These are phyloP conservation scores for Leccinum pseudoinsigne DNA, from an alignment of 1,284 basidiomycete species.

Conservation along the genomic window DNA sequence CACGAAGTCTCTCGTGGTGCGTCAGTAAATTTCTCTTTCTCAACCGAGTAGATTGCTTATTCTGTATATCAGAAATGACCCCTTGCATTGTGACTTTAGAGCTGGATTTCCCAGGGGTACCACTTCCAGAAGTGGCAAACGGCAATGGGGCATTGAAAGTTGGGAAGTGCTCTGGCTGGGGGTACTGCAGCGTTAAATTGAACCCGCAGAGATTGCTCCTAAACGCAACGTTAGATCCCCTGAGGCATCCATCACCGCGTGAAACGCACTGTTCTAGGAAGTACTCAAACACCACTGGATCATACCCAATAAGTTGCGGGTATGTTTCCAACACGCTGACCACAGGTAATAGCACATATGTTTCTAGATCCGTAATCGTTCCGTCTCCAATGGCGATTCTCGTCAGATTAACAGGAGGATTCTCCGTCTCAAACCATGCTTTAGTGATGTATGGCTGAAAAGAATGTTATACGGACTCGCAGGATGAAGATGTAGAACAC, in stretches of 20 bases:
- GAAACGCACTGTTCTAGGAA: slow-evolving; percentile 59
- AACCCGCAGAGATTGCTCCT: slow-evolving; percentile 65
- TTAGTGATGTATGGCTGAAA: slow-evolving; percentile 68
- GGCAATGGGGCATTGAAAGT: slow-evolving; percentile 36
- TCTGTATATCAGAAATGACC: slow-evolving; percentile 18
- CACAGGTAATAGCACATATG: slow-evolving; percentile 51
- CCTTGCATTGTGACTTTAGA: slow-evolving; percentile 12
- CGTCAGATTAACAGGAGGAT: slow-evolving; percentile 62
- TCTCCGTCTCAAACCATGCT: slow-evolving; percentile 55
- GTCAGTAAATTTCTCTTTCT: neutral
- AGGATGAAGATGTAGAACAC: slow-evolving; percentile 18
- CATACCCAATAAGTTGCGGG: slow-evolving; percentile 37
- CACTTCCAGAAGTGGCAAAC: slow-evolving; percentile 9
- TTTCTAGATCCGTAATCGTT: slow-evolving; percentile 44
- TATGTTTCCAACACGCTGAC: slow-evolving; percentile 65
- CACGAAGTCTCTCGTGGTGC: slow-evolving; percentile 10
- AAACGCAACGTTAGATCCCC: neutral
- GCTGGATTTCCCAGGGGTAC: slow-evolving; percentile 15
- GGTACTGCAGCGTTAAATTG: slow-evolving; percentile 71
- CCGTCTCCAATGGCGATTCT: slow-evolving; percentile 73
- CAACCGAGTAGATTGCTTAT: slow-evolving; percentile 2
- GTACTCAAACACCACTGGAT: slow-evolving; percentile 61
- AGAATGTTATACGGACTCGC: slow-evolving; percentile 3
- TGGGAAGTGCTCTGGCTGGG: slow-evolving; percentile 57
- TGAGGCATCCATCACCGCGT: neutral